Evolutionary conservation across 805 yeast genomes (phyloP).

Genomic region (Pichia deserticola): DNA sequence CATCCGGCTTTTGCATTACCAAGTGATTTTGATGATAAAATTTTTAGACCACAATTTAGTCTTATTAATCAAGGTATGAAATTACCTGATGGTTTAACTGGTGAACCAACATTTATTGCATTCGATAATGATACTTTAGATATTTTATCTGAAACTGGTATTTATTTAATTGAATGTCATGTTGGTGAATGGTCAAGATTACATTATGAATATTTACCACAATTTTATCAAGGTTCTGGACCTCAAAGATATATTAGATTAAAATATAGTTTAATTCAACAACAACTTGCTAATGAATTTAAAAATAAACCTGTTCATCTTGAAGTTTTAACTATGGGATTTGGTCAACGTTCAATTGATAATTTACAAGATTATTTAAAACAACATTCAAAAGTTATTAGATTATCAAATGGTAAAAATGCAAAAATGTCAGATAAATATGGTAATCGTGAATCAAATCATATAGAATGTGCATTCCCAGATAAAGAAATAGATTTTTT

Average conservation of each 20-base stretch:
- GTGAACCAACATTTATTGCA: conserved; percentile 41
- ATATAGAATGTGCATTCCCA: conserved; percentile 13
- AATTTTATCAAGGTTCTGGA: conserved; percentile 50
- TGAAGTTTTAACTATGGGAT: conserved; percentile 52
- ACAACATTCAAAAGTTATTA: conserved; percentile 16
- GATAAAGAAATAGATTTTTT: conserved; percentile 35
- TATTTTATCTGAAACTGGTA: conserved; percentile 54
- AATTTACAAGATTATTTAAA: conserved; percentile 35
- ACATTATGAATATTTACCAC: conserved; percentile 55
- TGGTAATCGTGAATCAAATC: conserved; percentile 20
- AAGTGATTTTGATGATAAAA: conserved; percentile 42
- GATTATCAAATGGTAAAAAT: conserved; percentile 10
- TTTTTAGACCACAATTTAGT: conserved; percentile 30
- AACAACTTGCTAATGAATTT: conserved; percentile 28
- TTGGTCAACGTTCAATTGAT: conserved; percentile 46
- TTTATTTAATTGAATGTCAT: conserved; percentile 66
- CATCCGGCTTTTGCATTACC: conserved; percentile 80
- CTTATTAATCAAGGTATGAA: conserved; percentile 26
- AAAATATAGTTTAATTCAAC: conserved; percentile 38
- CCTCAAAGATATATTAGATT: conserved; percentile 46
- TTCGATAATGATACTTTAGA: conserved; percentile 37
- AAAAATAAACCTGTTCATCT: conserved; percentile 37
- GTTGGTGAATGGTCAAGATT: conserved; percentile 53
- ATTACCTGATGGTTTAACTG: conserved; percentile 24
- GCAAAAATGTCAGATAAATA: conserved; percentile 17